phyloP scores from a whole-genome alignment of 78 protist species.

The Monocercomonoides exilis region DNA sequence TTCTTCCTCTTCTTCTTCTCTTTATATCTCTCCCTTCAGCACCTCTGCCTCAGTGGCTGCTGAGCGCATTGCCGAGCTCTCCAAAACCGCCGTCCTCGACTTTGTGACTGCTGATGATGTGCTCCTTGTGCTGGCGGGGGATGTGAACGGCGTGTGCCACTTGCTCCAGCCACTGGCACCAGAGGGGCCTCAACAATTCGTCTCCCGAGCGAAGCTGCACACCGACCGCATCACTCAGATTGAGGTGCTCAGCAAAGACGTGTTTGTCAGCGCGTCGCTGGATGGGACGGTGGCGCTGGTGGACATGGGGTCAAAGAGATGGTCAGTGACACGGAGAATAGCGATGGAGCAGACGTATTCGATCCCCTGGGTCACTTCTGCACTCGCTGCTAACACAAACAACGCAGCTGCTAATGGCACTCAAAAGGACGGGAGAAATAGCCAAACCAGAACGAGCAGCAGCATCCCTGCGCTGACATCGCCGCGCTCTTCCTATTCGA shows the following conservation, averaged over 20 bases:
- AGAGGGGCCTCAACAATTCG: not conserved
- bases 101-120: not conserved
- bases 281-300: not conserved
- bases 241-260: not conserved
- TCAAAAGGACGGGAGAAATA: not conserved
- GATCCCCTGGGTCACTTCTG: not conserved
- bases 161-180: not conserved
- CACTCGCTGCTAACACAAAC: not conserved
- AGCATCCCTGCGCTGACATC: not conserved
- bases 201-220: not conserved
- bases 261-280: not conserved
- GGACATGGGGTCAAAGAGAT: not conserved
- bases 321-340: not conserved
- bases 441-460: not conserved
- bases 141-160: not conserved
- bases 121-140: not conserved
- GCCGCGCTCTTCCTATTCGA: not conserved
- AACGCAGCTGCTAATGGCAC: not conserved
- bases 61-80: too few relatives aligned
- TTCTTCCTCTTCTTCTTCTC: too few relatives aligned
- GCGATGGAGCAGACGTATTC: not conserved
- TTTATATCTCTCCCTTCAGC: too few relatives aligned
- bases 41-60: too few relatives aligned
- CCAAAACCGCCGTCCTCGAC: not conserved
- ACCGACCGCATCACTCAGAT: not conserved